These are phyloP conservation scores for Trichoderma sp. DNA, from an alignment of 2,329 filamentous ascomycete species.

Conservation along the genomic window DNA sequence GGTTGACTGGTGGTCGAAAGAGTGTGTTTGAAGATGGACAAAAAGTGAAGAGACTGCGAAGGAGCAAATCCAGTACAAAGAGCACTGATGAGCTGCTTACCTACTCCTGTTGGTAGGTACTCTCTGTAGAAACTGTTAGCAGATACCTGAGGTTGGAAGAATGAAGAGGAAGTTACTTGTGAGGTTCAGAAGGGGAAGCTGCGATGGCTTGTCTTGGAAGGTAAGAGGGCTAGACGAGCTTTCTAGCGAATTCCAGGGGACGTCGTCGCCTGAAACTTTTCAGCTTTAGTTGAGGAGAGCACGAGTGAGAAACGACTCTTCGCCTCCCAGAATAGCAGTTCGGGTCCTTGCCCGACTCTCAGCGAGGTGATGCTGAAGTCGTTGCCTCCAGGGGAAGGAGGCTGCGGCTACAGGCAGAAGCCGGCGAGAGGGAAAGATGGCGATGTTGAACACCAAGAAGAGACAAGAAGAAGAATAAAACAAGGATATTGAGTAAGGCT, in stretches of 20 bases:
- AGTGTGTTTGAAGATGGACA: constrained; percentile 2
- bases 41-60: neutral
- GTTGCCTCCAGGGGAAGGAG: neutral
- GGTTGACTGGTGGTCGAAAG: constrained; percentile 10
- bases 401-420: neutral
- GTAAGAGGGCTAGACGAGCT: neutral
- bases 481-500: neutral
- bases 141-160: neutral
- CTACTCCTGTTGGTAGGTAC: neutral
- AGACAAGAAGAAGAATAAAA: neutral
- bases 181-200: neutral
- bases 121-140: neutral
- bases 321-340: neutral
- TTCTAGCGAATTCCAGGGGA: neutral
- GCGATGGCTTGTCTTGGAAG: neutral
- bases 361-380: neutral
- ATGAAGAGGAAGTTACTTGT: neutral
- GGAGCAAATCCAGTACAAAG: constrained; percentile 3
- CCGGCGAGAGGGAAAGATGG: neutral
- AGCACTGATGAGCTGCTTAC: constrained; percentile 6
- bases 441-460: neutral
- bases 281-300: neutral
- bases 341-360: neutral
- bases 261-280: neutral
- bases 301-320: neutral